Evolutionary conservation across 108 stramenopile species (phyloP), one percentile per base, ranked within the genome.

Genomic region (Nitzschia palea): DNA sequence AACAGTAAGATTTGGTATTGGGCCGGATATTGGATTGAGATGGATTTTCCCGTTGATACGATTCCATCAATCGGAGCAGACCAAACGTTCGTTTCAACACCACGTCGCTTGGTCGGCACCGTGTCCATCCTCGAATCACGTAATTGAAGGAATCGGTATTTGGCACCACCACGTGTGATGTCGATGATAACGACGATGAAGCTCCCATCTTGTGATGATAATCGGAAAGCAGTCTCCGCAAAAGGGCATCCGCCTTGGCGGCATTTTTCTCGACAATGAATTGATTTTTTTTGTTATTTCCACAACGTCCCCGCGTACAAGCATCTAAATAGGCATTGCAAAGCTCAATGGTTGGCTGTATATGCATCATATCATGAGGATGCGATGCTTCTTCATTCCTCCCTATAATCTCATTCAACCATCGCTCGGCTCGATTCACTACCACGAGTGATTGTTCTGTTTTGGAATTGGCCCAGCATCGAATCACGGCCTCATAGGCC

Each of bases 111-210:
- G 70, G 68, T 26, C 81, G 73, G 48, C 85, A 87, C 51, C 88
- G 58, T 10, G 87, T 86, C 85, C 87, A 93, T 53, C 86, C 88
- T 44, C 89, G 72, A 45, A 93, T 73, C 5, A 86, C 89, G 58
- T 67, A 84, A 47, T 90, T 93, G 77, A 82, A 90, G 0, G 89
- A 76, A 23, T 88, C 87, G 9, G 86, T 87, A 26, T 80, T 67
- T 74, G 89, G 78, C 44, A 80, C 34, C 72, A 67, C 30, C 15
- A 27, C 2, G 25, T 26, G 14, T 2, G 47, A 48, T 51, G n/a
- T n/a, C n/a, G n/a, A n/a, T n/a, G n/a, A n/a, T n/a, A n/a, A n/a
- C n/a, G n/a, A n/a, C 40, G 30, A 9, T 30, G 55, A 12, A 22
- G 43, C 10, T 0, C 28, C 50, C 2, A 9, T 28, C 6, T 43